Evolutionary conservation across 352 stramenopile genomes (phyloP).

Genomic region (Pythium scleroteichum): DNA sequence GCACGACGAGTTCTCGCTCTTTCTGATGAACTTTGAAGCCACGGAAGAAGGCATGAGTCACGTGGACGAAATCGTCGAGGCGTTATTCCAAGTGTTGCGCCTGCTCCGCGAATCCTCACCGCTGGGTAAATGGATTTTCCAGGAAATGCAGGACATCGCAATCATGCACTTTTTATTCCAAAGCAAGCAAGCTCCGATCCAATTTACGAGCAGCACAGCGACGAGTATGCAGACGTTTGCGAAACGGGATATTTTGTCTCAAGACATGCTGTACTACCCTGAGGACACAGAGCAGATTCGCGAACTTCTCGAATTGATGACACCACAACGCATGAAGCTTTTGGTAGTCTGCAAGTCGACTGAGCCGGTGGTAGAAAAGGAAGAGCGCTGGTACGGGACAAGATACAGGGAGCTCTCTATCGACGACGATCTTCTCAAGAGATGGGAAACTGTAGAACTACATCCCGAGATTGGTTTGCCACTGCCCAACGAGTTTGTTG

Average conservation of each 20-base stretch:
- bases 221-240: slow-evolving; percentile 30
- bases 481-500: slow-evolving; percentile 37
- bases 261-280: slow-evolving; percentile 31
- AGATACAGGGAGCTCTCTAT: slow-evolving; percentile 40
- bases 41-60: slow-evolving; percentile 31
- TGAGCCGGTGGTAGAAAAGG: slow-evolving; percentile 27
- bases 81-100: slow-evolving; percentile 32
- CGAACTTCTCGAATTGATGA: slow-evolving; percentile 35
- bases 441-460: slow-evolving; percentile 19
- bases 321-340: slow-evolving; percentile 41
- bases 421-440: slow-evolving; percentile 26
- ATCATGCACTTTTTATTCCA: slow-evolving; percentile 37
- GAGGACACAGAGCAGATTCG: slow-evolving; percentile 22
- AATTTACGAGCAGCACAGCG: slow-evolving; percentile 28
- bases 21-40: slow-evolving; percentile 32
- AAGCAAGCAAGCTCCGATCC: slow-evolving; percentile 31
- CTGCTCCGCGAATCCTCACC: slow-evolving; percentile 14
- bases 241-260: slow-evolving; percentile 21
- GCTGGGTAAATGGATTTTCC: slow-evolving; percentile 26
- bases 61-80: slow-evolving; percentile 25
- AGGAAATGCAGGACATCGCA: slow-evolving; percentile 30
- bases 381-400: slow-evolving; percentile 52
- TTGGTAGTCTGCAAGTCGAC: slow-evolving; percentile 38
- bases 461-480: slow-evolving; percentile 46
- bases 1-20: slow-evolving; percentile 28